Base-by-base conservation (phyloP, 2,329 filamentous ascomycete genomes). In the Cladophialophora chaetospira region DNA sequence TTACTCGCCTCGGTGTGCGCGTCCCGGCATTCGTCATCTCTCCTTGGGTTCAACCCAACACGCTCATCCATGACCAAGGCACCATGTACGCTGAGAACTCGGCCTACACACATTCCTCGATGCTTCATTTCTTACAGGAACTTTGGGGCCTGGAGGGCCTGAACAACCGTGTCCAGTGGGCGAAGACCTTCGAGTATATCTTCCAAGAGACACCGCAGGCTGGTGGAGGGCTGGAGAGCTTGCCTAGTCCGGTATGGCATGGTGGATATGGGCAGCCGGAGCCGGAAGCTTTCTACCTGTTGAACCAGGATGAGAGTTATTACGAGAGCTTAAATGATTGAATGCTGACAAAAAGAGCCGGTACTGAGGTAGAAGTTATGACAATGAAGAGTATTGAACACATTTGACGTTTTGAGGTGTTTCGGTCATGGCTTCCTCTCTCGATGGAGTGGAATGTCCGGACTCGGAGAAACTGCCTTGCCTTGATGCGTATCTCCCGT, bases 151-250 rank as follows among this genome's bases (percentile, higher is more conserved):
- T 75, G 13, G 69, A 75, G 28, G 70, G 71, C 2, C 50, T 75
- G 13, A 74, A 75, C 58, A 74, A 74, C 51, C 68, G 73, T 1
- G 72, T 75, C 13, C 71, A 73, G 53, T 75, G 73, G 72, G 71
- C 72, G 36, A 72, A 73, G 65, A 74, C 71, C 0, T 75, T 75
- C 49, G 71, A 75, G 59, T 60, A 70, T 44, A 60, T 73, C 21
- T 74, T 74, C 46, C 57, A 62, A 5, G 67, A 73, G 44, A 67
- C 65, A 1, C 67, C 67, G 15, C 54, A 67, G 55, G 63, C 65
- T 43, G 51, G 42, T 21, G 58, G 55, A 15, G 65, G 62, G 13
- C 13, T 66, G 31, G 31, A 58, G 53, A 67, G 54, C 3, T 58
- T 75, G 55, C 64, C 64, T n/a, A 68, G 65, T 3, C 73, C 72